Base-by-base conservation (phyloP, 2,329 filamentous ascomycete genomes). In the Epichloe amarillans region DNA sequence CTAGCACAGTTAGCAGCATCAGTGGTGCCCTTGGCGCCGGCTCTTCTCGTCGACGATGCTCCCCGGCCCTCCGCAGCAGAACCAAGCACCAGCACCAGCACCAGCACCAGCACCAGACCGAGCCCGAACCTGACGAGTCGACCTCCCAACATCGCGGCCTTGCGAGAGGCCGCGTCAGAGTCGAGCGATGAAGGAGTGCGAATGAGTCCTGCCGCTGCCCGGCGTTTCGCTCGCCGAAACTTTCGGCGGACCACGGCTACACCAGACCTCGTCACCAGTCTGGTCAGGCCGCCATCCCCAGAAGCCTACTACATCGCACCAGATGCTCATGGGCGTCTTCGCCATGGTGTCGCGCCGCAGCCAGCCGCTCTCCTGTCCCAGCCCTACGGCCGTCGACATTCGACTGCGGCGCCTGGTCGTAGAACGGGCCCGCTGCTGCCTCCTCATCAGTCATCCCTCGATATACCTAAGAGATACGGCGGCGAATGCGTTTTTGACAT, bases 401-500 rank as follows among this genome's bases (percentile, higher is more conserved):
- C 61, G 3, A 60, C 59, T 44, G 56, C 56, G 21, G 55, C 51
- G 44, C 53, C 58, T 11, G 59, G 62, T 37, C 61, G 61, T 7
- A 62, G 64, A 23, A 65, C 65, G 1, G 65, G 66, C 7, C 66
- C 66, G 21, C 50, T 68, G 35, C 51, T 62, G 36, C 54, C 64
- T 39, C 67, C 67, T 10, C 67, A 69, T 52, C 63, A 52, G 10
- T 69, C 66, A 1, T 69, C 67, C 4, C 62, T 69, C 47, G 67
- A 67, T 46, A 66, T 69, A 10, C 67, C 67, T 2, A 61, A 60
- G 46, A 62, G 61, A 30, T 68, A 68, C 51, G 67, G 67, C 23
- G 67, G 67, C 52, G 56, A 60, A 45, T 60, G 61, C 56, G 57
- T 69, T 49, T 69, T 75, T 53, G 72, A 76, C 59, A 62, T 75